These are phyloP conservation scores for Irpex rosettiformis DNA, from an alignment of 1,284 basidiomycete species.

Conservation along the genomic window DNA sequence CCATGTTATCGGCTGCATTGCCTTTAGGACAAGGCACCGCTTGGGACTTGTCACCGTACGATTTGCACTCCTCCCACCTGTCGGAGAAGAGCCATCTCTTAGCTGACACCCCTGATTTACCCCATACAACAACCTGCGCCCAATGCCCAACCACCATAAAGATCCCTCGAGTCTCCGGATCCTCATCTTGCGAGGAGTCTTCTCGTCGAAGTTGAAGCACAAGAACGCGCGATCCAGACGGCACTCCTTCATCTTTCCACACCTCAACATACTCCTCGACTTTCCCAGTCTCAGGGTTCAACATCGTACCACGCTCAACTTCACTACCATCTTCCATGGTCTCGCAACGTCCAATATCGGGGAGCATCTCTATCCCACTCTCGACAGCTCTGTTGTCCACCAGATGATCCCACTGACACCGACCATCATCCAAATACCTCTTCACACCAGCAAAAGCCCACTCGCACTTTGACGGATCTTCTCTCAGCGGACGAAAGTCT, in stretches of 20 bases:
- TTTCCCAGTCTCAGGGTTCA: conserved; percentile 7
- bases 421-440: conserved; percentile 3
- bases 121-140: conserved; percentile 7
- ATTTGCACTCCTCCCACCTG: background rate
- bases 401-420: conserved; percentile 7
- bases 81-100: background rate
- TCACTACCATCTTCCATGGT: conserved; percentile 11
- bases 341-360: conserved; percentile 9
- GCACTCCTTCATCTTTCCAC: conserved; percentile 9
- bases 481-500: conserved; percentile 12
- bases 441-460: conserved; percentile 15
- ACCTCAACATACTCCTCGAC: conserved; percentile 10
- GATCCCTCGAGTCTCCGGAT: background rate
- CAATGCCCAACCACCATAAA: conserved; percentile 11
- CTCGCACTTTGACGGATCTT: conserved; percentile 10
- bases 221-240: background rate
- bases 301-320: conserved; percentile 14
- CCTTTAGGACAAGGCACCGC: background rate
- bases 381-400: conserved; percentile 8
- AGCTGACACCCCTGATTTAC: background rate
- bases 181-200: background rate
- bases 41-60: background rate
- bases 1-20: too few relatives aligned
- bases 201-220: conserved; percentile 2
- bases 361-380: background rate